phyloP scores from a whole-genome alignment of 1,139 yeast genomes.

The Pichia sp. region DNA sequence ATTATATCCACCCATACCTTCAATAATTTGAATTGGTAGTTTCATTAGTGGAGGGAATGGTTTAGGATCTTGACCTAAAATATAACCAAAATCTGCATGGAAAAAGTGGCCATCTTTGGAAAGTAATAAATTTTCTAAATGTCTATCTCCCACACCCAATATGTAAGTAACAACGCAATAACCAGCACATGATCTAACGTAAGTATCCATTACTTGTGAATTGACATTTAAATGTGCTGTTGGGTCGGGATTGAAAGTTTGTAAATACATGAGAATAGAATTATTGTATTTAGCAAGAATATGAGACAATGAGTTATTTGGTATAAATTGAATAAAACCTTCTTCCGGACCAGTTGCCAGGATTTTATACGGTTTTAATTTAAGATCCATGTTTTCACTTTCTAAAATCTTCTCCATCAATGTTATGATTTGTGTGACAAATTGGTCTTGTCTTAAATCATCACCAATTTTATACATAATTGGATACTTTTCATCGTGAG shows the following conservation, averaged over 20 bases:
- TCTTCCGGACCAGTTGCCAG: constrained; percentile 87
- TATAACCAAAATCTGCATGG: constrained; percentile 97
- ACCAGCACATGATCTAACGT: constrained; percentile 94
- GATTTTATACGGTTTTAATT: constrained; percentile 82
- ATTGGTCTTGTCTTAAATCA: constrained; percentile 92
- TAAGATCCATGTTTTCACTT: constrained; percentile 85
- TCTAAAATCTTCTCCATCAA: constrained; percentile 85
- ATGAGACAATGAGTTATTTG: constrained; percentile 83
- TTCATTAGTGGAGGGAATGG: constrained; percentile 99
- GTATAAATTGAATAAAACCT: constrained; percentile 89
- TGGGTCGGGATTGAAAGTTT: constrained; percentile 56
- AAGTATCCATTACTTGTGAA: constrained; percentile 80
- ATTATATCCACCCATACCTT: constrained; percentile 93
- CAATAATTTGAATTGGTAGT: constrained; percentile 91
- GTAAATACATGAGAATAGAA: constrained; percentile 67
- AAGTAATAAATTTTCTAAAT: constrained; percentile 75
- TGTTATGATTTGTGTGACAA: constrained; percentile 85
- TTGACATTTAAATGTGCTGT: constrained; percentile 65
- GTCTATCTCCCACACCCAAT: constrained; percentile 95
- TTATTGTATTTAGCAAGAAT: constrained; percentile 66
- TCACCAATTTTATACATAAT: constrained; percentile 95
- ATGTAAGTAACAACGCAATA: constrained; percentile 94
- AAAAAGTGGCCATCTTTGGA: constrained; percentile 60
- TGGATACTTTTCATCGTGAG: constrained; percentile 50
- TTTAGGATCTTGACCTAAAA: constrained; percentile 93